Conservation (phyloP, 345 rosid genomes). For the Excoecaria cochinchinensis region DNA sequence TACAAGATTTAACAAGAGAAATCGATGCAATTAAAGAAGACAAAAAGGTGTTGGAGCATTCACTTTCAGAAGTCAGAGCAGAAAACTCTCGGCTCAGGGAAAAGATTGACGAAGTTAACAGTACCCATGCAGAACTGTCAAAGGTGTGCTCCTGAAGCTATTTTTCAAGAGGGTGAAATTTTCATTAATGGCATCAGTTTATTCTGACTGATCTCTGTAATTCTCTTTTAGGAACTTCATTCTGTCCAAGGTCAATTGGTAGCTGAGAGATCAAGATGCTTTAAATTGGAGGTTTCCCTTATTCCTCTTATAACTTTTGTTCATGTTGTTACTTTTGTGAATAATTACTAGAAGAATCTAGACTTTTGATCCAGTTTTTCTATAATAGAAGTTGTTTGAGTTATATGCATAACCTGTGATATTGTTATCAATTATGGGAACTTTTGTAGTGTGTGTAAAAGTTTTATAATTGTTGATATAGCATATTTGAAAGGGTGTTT, state of each 20-base stretch:
- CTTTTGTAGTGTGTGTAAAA: background rate
- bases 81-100: constrained; percentile 64
- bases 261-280: constrained; percentile 97
- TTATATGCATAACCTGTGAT: background rate
- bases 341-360: background rate
- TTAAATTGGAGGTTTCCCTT: constrained; percentile 79
- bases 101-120: constrained; percentile 71
- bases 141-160: constrained; percentile 44
- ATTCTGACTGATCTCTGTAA: background rate
- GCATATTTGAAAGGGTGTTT: background rate
- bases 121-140: constrained; percentile 67
- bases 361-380: background rate
- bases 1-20: constrained; percentile 42
- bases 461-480: background rate
- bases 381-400: background rate
- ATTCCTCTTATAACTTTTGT: background rate
- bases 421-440: background rate
- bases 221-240: constrained; percentile 65
- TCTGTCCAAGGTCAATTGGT: constrained; percentile 88
- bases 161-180: background rate
- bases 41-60: constrained; percentile 53
- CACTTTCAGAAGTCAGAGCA: constrained; percentile 51
- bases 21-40: constrained; percentile 66
- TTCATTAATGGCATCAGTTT: background rate
- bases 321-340: background rate